phyloP scores from a whole-genome alignment of 441 rosid species.

The Sinapis alba region DNA sequence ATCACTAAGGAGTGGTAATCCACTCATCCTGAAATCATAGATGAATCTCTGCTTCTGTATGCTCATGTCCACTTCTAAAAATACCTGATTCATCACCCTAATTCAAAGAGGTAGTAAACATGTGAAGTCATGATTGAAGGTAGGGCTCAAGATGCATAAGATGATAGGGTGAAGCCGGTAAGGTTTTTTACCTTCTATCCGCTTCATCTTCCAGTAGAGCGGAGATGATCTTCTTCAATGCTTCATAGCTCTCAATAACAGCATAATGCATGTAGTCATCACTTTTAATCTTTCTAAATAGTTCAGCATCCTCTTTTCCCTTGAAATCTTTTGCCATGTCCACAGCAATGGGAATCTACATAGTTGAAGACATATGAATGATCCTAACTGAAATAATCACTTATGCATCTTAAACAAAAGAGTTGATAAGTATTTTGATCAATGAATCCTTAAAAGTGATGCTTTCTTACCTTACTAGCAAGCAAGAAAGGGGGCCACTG shows the following conservation, averaged over 20 bases:
- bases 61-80: constrained; percentile 56
- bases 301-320: constrained; percentile 71
- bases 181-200: constrained; percentile 58
- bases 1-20: constrained; percentile 71
- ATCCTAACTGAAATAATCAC: neutral
- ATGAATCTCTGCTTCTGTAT: constrained; percentile 57
- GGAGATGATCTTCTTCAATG: constrained; percentile 59
- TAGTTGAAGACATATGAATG: constrained; percentile 6
- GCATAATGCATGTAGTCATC: constrained; percentile 85
- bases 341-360: constrained; percentile 93
- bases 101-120: constrained; percentile 25
- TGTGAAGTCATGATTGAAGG: constrained; percentile 12
- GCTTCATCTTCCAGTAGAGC: constrained; percentile 69
- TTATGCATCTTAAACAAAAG: constrained; percentile 4
- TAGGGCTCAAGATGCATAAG: constrained; percentile 8
- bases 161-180: neutral
- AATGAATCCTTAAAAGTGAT: constrained; percentile 12
- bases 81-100: constrained; percentile 60
- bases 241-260: constrained; percentile 86
- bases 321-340: constrained; percentile 98
- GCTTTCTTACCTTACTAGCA: constrained; percentile 80
- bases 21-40: constrained; percentile 65
- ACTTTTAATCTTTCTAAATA: constrained; percentile 69
- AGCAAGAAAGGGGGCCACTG: constrained; percentile 99
- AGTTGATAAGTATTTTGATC: constrained; percentile 6